These are phyloP conservation scores for Ogataea salicorniae DNA, from an alignment of 805 yeast genomes.

Conservation along the genomic window DNA sequence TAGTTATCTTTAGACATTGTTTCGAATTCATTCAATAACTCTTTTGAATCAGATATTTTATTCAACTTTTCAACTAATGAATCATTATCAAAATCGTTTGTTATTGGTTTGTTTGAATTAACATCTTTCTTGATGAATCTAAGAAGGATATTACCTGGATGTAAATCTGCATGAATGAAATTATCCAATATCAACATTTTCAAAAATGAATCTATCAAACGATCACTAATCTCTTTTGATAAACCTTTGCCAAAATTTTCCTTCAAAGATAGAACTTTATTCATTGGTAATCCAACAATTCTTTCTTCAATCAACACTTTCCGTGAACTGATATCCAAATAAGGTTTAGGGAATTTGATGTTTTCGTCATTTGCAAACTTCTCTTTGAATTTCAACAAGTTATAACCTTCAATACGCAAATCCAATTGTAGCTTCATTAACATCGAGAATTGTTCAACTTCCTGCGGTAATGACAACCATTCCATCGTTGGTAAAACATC, in stretches of 20 bases:
- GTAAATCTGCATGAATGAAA: constrained; percentile 94
- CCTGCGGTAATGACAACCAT: constrained; percentile 94
- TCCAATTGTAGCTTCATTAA: constrained; percentile 89
- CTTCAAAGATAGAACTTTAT: constrained; percentile 50
- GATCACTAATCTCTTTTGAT: constrained; percentile 68
- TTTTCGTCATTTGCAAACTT: constrained; percentile 57
- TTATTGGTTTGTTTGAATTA: constrained; percentile 35
- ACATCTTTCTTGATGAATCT: constrained; percentile 38
- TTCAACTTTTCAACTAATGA: constrained; percentile 38
- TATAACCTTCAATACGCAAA: constrained; percentile 82
- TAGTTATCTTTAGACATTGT: constrained; percentile 51
- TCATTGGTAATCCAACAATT: constrained; percentile 80
- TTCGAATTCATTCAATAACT: constrained; percentile 37
- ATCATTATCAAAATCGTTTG: constrained; percentile 44
- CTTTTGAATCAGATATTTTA: constrained; percentile 28
- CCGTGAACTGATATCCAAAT: constrained; percentile 56
- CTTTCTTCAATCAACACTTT: constrained; percentile 81
- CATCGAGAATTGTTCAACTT: constrained; percentile 79
- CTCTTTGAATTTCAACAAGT: constrained; percentile 63
- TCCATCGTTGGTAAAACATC: constrained; percentile 89
- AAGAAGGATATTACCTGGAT: constrained; percentile 87
- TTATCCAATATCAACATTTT: constrained; percentile 91
- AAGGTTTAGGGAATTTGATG: constrained; percentile 78
- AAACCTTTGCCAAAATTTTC: constrained; percentile 40
- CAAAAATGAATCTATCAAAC: constrained; percentile 84